phyloP scores from a whole-genome alignment of 768 basidiomycete genomes.

The Suillus paluster region DNA sequence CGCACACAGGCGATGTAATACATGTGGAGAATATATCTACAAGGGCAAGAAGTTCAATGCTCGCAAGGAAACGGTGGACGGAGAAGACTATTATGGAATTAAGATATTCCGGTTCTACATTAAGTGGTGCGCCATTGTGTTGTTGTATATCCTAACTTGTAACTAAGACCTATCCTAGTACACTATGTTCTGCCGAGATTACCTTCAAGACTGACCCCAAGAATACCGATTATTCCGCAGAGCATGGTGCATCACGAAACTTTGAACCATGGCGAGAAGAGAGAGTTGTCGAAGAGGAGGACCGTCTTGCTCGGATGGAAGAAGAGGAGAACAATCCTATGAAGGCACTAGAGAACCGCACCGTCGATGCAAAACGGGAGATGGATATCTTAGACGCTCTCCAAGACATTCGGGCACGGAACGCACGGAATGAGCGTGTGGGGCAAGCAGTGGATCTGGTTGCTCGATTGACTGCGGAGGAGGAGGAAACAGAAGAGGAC shows the following conservation, averaged over 20 bases:
- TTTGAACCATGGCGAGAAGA: conserved; percentile 98
- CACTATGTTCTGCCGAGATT: conserved; percentile 95
- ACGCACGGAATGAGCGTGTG: conserved; percentile 86
- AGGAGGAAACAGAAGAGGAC: conserved; percentile 80
- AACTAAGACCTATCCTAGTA: conserved; percentile 53
- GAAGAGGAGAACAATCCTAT: conserved; percentile 97
- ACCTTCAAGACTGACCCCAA: conserved; percentile 99
- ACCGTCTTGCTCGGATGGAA: conserved; percentile 82
- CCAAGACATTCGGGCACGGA: conserved; percentile 87
- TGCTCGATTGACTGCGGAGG: conserved; percentile 64
- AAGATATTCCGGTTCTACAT: conserved; percentile 95
- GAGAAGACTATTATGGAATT: conserved; percentile 98
- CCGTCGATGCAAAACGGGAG: conserved; percentile 90
- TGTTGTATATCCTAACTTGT: conserved; percentile 16
- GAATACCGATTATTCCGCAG: conserved; percentile 91
- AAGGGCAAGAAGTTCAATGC: conserved; percentile 99
- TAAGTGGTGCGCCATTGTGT: conserved; percentile 69
- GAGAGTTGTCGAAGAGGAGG: conserved; percentile 75
- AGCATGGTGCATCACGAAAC: conserved; percentile 96
- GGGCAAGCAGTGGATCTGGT: conserved; percentile 75
- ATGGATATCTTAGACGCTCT: conserved; percentile 98
- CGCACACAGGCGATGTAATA: conserved; percentile 78
- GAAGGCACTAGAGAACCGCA: conserved; percentile 94
- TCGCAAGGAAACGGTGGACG: conserved; percentile 96
- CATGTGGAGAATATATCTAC: conserved; percentile 98